A percentile compares a stretch with the other conserved stretches of the same genome.
Conservation (phyloP, 768 basidiomycete genomes). For the Rhodotorula graminis region DNA sequence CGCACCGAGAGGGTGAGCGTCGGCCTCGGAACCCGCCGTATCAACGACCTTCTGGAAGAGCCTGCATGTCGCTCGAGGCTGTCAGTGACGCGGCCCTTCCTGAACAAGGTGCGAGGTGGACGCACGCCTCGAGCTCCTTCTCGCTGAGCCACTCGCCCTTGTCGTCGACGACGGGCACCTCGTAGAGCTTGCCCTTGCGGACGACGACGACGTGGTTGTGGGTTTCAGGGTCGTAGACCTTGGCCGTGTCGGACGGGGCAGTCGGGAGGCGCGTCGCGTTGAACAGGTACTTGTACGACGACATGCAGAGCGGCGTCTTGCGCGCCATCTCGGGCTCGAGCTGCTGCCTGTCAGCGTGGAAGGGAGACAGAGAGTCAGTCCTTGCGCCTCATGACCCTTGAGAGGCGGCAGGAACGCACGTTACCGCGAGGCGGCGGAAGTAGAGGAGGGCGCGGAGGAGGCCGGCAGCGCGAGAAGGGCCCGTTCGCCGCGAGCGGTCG, state of each 20-base stretch:
- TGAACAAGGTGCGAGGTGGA: neutral
- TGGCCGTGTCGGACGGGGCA: constrained; percentile 74
- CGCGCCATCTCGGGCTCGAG: constrained; percentile 84
- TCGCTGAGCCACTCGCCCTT: constrained; percentile 68
- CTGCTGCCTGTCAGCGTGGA: constrained; percentile 53
- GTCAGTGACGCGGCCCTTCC: too few relatives aligned
- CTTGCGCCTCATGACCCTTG: too few relatives aligned
- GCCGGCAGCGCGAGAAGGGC: constrained; percentile 40
- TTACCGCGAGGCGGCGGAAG: constrained; percentile 63
- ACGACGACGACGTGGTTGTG: constrained; percentile 87
- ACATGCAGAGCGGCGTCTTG: constrained; percentile 76
- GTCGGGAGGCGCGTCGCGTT: constrained; percentile 84
- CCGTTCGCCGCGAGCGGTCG: constrained; percentile 37
- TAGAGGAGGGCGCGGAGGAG: constrained; percentile 42
- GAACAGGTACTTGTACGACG: constrained; percentile 96
- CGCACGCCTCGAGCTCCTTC: constrained; percentile 71
- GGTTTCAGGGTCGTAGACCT: constrained; percentile 65
- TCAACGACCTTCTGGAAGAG: constrained; percentile 69
- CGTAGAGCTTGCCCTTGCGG: constrained; percentile 84
- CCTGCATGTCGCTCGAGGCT: constrained; percentile 3
- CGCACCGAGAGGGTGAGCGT: constrained; percentile 63
- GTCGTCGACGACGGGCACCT: constrained; percentile 64
- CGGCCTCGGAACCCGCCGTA: constrained; percentile 54
- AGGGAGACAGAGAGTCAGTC: too few relatives aligned
- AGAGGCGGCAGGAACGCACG: constrained; percentile 51